Percentiles rank a stretch among this genome's conserved stretches.
These are phyloP conservation scores for Corymbia citriodora DNA, from an alignment of 441 rosid species.

Conservation along the genomic window DNA sequence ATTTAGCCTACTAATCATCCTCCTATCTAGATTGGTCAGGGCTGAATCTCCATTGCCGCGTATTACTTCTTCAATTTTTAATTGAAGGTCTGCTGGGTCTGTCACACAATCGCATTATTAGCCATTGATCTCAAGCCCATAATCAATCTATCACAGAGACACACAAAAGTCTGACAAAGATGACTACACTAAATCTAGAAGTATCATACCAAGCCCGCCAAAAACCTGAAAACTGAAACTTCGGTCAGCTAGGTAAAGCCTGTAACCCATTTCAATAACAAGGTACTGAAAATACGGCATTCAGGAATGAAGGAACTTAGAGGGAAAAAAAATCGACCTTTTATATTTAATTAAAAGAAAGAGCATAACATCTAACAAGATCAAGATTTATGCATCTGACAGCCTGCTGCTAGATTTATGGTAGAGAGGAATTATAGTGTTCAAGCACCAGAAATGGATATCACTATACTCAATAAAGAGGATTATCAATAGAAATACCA, in stretches of 20 bases:
- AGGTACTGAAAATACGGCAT: not conserved
- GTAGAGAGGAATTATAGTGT: not conserved
- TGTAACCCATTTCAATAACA: not conserved
- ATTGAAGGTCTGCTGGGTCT: slow-evolving; percentile 65
- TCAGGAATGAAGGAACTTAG: not conserved
- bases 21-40: slow-evolving; percentile 70
- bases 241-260: not conserved
- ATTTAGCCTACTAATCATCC: slow-evolving; percentile 69
- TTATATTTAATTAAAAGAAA: not conserved
- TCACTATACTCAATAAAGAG: not conserved
- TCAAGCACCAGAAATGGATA: not conserved
- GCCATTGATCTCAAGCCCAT: not conserved
- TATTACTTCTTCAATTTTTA: slow-evolving; percentile 64
- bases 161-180: not conserved
- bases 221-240: not conserved
- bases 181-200: not conserved
- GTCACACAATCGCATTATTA: slow-evolving; percentile 12
- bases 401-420: not conserved
- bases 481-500: not conserved
- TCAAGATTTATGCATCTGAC: not conserved
- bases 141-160: not conserved
- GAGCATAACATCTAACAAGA: not conserved
- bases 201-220: not conserved
- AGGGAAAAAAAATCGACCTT: not conserved
- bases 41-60: slow-evolving; percentile 87